phyloP scores from a whole-genome alignment of 768 basidiomycete species.

The Rhizopogon vulgaris region DNA sequence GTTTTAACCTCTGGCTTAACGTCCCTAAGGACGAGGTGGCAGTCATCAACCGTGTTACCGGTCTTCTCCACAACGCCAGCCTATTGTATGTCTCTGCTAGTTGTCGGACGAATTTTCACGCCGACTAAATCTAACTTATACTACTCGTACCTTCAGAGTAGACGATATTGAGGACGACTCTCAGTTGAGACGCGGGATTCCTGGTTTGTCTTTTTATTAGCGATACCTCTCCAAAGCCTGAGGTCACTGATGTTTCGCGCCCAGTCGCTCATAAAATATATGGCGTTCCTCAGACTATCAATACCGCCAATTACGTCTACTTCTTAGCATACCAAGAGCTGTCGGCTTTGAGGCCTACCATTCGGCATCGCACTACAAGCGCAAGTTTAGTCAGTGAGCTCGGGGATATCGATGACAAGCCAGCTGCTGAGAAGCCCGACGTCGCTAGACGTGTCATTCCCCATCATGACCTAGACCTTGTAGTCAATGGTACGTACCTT shows the following conservation, averaged over 20 bases:
- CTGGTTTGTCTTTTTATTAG: slow-evolving; percentile 37
- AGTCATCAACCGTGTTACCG: slow-evolving; percentile 69
- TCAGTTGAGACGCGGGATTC: slow-evolving; percentile 72
- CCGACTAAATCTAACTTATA: not conserved
- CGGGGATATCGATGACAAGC: not conserved
- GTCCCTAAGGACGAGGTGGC: slow-evolving; percentile 65
- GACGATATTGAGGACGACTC: slow-evolving; percentile 74
- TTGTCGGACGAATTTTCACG: not conserved
- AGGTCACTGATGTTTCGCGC: not conserved
- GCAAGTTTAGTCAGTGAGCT: not conserved
- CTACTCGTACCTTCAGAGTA: slow-evolving; percentile 41
- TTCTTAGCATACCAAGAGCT: slow-evolving; percentile 85
- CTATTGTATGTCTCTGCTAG: slow-evolving; percentile 52
- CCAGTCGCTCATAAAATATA: slow-evolving; percentile 97
- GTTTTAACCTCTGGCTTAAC: slow-evolving; percentile 85
- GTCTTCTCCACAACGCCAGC: slow-evolving; percentile 87
- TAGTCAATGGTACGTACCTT: slow-evolving; percentile 57
- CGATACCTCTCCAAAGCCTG: not conserved
- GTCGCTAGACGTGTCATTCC: slow-evolving; percentile 18
- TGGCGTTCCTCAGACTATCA: slow-evolving; percentile 90
- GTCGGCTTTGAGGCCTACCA: slow-evolving; percentile 24
- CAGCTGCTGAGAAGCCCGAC: not conserved
- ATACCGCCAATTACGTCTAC: slow-evolving; percentile 90
- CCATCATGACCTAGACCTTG: slow-evolving; percentile 47
- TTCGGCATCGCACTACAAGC: not conserved